phyloP scores from a whole-genome alignment of 2,329 filamentous ascomycete genomes.

The Emergomyces pasteurianus region DNA sequence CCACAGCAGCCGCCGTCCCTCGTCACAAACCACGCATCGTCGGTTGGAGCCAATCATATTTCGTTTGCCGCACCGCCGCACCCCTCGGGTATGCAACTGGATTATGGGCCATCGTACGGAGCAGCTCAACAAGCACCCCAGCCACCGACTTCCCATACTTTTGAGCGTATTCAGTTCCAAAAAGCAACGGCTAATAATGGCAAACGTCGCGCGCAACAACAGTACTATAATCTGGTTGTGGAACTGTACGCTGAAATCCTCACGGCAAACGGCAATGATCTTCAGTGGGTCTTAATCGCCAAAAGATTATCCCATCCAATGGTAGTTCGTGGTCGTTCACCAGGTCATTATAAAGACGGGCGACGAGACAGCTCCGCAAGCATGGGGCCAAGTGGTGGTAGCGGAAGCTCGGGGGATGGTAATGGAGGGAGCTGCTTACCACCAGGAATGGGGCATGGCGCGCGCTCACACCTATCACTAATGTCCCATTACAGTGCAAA shows the following conservation, averaged over 20 bases:
- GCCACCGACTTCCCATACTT: slow-evolving; percentile 45
- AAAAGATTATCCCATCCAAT: slow-evolving; percentile 64
- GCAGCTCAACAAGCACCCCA: slow-evolving; percentile 22
- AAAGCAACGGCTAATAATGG: slow-evolving; percentile 90
- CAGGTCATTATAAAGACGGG: slow-evolving; percentile 66
- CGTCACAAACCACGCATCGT: slow-evolving; percentile 17
- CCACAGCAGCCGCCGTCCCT: slow-evolving; percentile 49
- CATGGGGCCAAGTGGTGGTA: slow-evolving; percentile 54
- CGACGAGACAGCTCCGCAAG: slow-evolving; percentile 57
- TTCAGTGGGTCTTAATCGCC: slow-evolving; percentile 59
- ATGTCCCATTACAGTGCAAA: slow-evolving; percentile 23
- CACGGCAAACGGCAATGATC: slow-evolving; percentile 27
- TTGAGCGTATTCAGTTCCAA: slow-evolving; percentile 90
- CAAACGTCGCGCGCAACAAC: slow-evolving; percentile 77
- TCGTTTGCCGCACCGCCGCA: slow-evolving; percentile 17
- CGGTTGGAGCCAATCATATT: slow-evolving; percentile 15
- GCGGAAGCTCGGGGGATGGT: slow-evolving; percentile 33
- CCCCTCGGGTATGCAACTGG: slow-evolving; percentile 20
- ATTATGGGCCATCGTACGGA: slow-evolving; percentile 23
- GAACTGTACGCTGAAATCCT: slow-evolving; percentile 64
- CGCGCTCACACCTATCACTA: slow-evolving; percentile 23
- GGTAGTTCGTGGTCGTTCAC: slow-evolving; percentile 75
- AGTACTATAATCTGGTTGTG: slow-evolving; percentile 84
- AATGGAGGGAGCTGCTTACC: slow-evolving; percentile 18
- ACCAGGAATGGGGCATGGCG: slow-evolving; percentile 19